Percentiles rank a stretch among this genome's conserved stretches.
Evolutionary conservation across 768 basidiomycete genomes (phyloP).

Genomic region (Russula brevipes): DNA sequence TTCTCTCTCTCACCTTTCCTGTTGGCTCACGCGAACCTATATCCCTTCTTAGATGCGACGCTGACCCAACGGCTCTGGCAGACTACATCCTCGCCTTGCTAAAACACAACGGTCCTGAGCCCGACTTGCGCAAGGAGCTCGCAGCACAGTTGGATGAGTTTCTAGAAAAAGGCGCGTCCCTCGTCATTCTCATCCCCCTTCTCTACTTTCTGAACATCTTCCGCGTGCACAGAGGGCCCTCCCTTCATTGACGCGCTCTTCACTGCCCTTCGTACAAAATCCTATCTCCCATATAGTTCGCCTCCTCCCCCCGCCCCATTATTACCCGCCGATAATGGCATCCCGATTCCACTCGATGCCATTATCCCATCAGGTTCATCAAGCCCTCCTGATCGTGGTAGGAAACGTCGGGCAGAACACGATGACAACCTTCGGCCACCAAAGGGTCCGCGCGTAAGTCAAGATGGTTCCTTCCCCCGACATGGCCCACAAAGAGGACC

Average conservation of each 20-base stretch:
- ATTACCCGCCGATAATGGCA: slow-evolving; percentile 52
- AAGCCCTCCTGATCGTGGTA: slow-evolving; percentile 47
- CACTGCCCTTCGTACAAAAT: slow-evolving; percentile 76
- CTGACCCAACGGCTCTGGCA: slow-evolving; percentile 87
- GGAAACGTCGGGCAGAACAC: slow-evolving; percentile 60
- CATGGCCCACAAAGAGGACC: slow-evolving; percentile 44
- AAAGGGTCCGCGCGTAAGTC: slow-evolving; percentile 66
- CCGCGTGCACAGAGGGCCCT: slow-evolving; percentile 47
- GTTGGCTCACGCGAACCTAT: not conserved
- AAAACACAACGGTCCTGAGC: slow-evolving; percentile 81
- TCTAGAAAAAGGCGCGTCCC: slow-evolving; percentile 72
- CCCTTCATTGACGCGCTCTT: slow-evolving; percentile 85
- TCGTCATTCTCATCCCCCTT: slow-evolving; percentile 10
- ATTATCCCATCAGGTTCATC: slow-evolving; percentile 44
- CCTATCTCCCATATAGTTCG: slow-evolving; percentile 70
- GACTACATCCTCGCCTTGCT: slow-evolving; percentile 93
- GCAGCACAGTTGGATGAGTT: slow-evolving; percentile 81
- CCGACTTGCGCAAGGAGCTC: slow-evolving; percentile 77
- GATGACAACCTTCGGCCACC: slow-evolving; percentile 58
- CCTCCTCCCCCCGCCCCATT: slow-evolving; percentile 34
- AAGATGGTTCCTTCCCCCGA: slow-evolving; percentile 63
- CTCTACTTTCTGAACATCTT: slow-evolving; percentile 15
- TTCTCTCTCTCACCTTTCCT: slow-evolving; percentile 5
- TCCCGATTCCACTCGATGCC: slow-evolving; percentile 73
- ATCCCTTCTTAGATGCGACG: slow-evolving; percentile 69